Evolutionary conservation across 257 asterid genomes (phyloP).

Genomic region (Hygrophila difformis): DNA sequence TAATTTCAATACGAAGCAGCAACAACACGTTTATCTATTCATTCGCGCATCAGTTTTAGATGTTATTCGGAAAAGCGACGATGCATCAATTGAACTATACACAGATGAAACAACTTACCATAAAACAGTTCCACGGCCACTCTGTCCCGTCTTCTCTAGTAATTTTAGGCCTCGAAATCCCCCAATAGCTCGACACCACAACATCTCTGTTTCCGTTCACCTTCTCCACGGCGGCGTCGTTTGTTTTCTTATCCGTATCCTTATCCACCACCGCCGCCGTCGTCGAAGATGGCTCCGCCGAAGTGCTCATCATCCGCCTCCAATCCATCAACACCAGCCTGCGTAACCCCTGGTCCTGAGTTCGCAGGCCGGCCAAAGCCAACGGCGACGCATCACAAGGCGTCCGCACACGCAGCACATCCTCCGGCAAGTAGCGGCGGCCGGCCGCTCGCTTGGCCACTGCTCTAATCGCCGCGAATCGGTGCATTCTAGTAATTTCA

Average conservation of each 20-base stretch:
- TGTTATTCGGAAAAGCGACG: not conserved
- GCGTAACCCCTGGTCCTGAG: slow-evolving; percentile 25
- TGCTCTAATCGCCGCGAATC: slow-evolving; percentile 27
- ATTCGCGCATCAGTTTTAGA: not conserved
- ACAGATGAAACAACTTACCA: slow-evolving; percentile 37
- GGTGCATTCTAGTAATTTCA: slow-evolving; percentile 42
- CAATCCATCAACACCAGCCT: slow-evolving; percentile 29
- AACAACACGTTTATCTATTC: no score
- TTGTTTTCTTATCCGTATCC: slow-evolving; percentile 25
- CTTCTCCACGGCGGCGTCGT: slow-evolving; percentile 22
- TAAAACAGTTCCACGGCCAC: slow-evolving; percentile 95
- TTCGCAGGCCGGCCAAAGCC: no score
- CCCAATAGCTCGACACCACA: slow-evolving; percentile 78
- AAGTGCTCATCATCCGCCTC: slow-evolving; percentile 52
- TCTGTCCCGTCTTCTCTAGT: slow-evolving; percentile 70
- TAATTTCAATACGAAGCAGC: no score
- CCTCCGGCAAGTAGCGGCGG: slow-evolving; percentile 26
- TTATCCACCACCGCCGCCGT: slow-evolving; percentile 21
- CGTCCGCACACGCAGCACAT: slow-evolving; percentile 13
- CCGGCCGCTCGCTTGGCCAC: slow-evolving; percentile 38
- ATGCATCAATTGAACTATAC: not conserved
- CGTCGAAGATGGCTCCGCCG: slow-evolving; percentile 26
- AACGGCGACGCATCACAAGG: slow-evolving; percentile 14
- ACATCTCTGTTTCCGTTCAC: slow-evolving; percentile 26
- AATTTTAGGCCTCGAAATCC: slow-evolving; percentile 49